Conservation (phyloP, 1,139 yeast species). For the Diutina neorugosa region DNA sequence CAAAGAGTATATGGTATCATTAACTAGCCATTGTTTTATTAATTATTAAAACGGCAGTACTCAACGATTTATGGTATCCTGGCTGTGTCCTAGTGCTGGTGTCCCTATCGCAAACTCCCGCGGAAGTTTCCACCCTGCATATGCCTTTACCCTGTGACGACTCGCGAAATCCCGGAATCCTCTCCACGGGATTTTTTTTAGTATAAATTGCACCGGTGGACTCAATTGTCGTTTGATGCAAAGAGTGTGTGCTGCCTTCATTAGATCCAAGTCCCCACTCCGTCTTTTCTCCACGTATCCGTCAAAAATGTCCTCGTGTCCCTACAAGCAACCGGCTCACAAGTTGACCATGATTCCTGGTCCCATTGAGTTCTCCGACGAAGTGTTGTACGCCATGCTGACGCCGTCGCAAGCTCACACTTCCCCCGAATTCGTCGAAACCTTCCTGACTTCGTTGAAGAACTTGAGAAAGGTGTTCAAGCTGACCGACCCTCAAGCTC, state of each 20-base stretch:
- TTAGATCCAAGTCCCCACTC: neutral
- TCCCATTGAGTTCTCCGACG: conserved; percentile 81
- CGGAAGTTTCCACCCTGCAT: neutral
- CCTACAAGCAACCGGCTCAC: conserved; percentile 32
- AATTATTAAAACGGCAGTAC: too few relatives aligned
- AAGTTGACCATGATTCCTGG: conserved; percentile 78
- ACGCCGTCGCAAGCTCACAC: conserved; percentile 86
- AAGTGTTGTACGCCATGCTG: conserved; percentile 71
- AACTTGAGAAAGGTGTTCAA: conserved; percentile 66
- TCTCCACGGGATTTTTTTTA: neutral
- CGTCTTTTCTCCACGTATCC: neutral
- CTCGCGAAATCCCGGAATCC: neutral
- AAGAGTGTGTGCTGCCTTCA: neutral
- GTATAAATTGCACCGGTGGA: neutral
- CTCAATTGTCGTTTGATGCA: neutral
- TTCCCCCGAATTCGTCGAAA: conserved; percentile 70
- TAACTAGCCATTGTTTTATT: too few relatives aligned
- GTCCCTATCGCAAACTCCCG: neutral
- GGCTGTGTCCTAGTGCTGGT: too few relatives aligned
- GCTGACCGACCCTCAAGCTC: conserved; percentile 52
- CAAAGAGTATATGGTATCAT: too few relatives aligned
- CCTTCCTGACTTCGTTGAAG: conserved; percentile 58
- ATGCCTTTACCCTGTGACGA: neutral
- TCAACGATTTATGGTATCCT: too few relatives aligned
- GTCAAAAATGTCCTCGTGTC: neutral